Conservation (phyloP, 805 yeast genomes). For the Starmerella kuoi region DNA sequence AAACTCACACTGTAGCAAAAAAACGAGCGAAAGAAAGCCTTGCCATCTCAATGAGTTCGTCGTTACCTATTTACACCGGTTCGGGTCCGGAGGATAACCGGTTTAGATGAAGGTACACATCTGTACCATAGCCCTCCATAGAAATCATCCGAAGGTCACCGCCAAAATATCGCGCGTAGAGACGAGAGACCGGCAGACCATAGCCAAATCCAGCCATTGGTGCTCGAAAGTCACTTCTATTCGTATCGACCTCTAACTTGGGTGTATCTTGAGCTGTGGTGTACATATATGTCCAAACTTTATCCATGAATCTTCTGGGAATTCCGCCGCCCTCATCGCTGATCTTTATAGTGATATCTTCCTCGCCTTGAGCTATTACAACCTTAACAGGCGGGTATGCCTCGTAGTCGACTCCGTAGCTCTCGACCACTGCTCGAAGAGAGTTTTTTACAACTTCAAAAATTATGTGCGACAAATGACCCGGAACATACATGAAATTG, state of each 20-base stretch:
- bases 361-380: slow-evolving; percentile 77
- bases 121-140: slow-evolving; percentile 93
- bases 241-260: slow-evolving; percentile 41
- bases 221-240: slow-evolving; percentile 59
- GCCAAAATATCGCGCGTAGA: slow-evolving; percentile 82
- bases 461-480: slow-evolving; percentile 81
- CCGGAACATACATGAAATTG: slow-evolving; percentile 83
- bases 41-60: too few relatives aligned
- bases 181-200: slow-evolving; percentile 73
- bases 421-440: slow-evolving; percentile 78
- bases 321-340: slow-evolving; percentile 94
- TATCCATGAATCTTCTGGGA: slow-evolving; percentile 68
- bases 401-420: slow-evolving; percentile 53
- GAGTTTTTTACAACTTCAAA: slow-evolving; percentile 83
- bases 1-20: too few relatives aligned
- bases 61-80: slow-evolving; percentile 35
- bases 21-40: too few relatives aligned
- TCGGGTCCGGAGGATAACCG: slow-evolving; percentile 62
- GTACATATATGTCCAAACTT: slow-evolving; percentile 83
- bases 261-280: slow-evolving; percentile 75
- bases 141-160: slow-evolving; percentile 78
- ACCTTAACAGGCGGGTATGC: slow-evolving; percentile 74
- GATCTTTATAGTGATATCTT: slow-evolving; percentile 80
- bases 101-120: slow-evolving; percentile 76
- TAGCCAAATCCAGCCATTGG: slow-evolving; percentile 95